A percentile compares a stretch with the other conserved stretches of the same genome.
These are phyloP conservation scores for Cladosporium cucumerinum DNA, from an alignment of 2,329 filamentous ascomycete genomes.

Conservation along the genomic window DNA sequence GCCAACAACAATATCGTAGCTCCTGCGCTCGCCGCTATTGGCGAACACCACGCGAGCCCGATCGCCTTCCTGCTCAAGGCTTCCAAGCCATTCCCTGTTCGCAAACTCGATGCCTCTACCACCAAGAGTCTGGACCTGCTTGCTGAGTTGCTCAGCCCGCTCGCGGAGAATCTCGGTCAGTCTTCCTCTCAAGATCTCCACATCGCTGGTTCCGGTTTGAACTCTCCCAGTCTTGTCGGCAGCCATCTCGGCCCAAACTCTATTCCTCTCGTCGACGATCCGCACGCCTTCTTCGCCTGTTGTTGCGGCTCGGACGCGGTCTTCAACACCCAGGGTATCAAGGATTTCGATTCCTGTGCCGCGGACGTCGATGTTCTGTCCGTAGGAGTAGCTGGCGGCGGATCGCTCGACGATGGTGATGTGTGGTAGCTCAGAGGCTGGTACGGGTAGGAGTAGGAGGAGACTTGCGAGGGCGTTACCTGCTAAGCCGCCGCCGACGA, in stretches of 20 bases:
- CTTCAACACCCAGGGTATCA: slow-evolving; percentile 30
- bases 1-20: slow-evolving; percentile 31
- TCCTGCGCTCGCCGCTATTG: slow-evolving; percentile 21
- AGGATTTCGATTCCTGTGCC: slow-evolving; percentile 29
- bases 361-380: slow-evolving; percentile 36
- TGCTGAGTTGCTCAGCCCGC: slow-evolving; percentile 22
- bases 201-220: slow-evolving; percentile 30
- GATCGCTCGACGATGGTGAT: slow-evolving; percentile 33
- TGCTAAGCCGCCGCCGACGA: slow-evolving; percentile 29
- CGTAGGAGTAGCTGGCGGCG: slow-evolving; percentile 20
- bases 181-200: slow-evolving; percentile 32
- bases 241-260: slow-evolving; percentile 22
- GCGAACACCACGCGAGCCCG: slow-evolving; percentile 28
- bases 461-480: slow-evolving; percentile 27
- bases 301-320: slow-evolving; percentile 22
- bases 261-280: slow-evolving; percentile 28
- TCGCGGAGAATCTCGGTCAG: slow-evolving; percentile 25
- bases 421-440: slow-evolving; percentile 19
- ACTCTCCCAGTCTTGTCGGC: slow-evolving; percentile 29
- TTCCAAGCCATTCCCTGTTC: slow-evolving; percentile 28
- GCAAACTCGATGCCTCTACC: slow-evolving; percentile 29
- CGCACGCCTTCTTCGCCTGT: slow-evolving; percentile 32
- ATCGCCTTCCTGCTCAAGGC: slow-evolving; percentile 25
- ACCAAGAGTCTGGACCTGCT: slow-evolving; percentile 24
- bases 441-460: slow-evolving; percentile 21